phyloP scores from a whole-genome alignment of 805 yeast species.

The Wickerhamiella lipophila region DNA sequence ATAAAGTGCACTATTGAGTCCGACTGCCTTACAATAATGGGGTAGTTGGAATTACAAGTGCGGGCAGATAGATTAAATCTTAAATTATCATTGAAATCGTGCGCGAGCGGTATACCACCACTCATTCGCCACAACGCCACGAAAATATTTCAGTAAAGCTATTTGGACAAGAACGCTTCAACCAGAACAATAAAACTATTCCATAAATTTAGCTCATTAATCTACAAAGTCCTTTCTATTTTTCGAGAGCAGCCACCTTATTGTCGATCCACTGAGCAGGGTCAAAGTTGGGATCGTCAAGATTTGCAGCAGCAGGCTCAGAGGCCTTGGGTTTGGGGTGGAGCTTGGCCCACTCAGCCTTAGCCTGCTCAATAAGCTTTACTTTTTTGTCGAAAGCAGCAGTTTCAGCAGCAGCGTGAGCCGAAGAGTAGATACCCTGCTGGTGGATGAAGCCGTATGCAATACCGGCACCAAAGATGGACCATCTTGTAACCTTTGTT shows the following conservation, averaged over 20 bases:
- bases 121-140: constrained; percentile 6
- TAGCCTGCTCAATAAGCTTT: constrained; percentile 76
- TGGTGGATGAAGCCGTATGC: constrained; percentile 83
- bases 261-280: constrained; percentile 36
- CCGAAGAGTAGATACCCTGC: constrained; percentile 48
- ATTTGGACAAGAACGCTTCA: too few relatives aligned
- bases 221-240: not conserved
- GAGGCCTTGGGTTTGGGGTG: constrained; percentile 34
- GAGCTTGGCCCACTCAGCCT: constrained; percentile 69
- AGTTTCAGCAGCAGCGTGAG: constrained; percentile 44
- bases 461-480: constrained; percentile 79
- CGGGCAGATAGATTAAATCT: not conserved
- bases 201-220: constrained; percentile 1
- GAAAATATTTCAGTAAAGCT: constrained; percentile 7
- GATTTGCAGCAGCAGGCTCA: constrained; percentile 40
- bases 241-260: constrained; percentile 9
- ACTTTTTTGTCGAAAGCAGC: constrained; percentile 50
- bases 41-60: constrained; percentile 11
- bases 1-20: constrained; percentile 23
- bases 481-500: constrained; percentile 73
- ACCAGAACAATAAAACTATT: not conserved
- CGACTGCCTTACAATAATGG: constrained; percentile 20
- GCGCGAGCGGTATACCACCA: too few relatives aligned
- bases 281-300: constrained; percentile 87
- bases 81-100: not conserved